Base-by-base conservation (phyloP, 495 filamentous ascomycete species). In the Talaromyces wortmannii region DNA sequence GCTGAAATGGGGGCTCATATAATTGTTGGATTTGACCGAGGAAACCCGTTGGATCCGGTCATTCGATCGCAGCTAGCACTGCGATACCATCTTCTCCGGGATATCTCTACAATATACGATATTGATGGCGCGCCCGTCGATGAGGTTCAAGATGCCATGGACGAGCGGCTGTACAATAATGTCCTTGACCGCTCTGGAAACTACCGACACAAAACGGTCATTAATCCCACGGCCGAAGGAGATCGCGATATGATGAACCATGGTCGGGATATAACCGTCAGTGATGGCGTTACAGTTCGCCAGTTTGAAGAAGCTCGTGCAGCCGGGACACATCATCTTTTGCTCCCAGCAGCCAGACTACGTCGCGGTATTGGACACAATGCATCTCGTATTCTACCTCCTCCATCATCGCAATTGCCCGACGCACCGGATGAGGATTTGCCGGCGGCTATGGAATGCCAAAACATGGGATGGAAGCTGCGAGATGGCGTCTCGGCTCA, bases 1-100 rank as follows among this genome's bases (percentile, higher is more conserved):
- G 94, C 89, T 47, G 94, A 99, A 64, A 89, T 96, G 80, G 94
- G 94, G 40, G 94, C 95, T 15, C 94, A 96, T 71, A 97, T 99
- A 49, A 89, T 99, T 58, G 96, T 94, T 31, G 94, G 94, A 2
- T 99, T 97, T 62, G 90, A 97, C 55, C 83, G 88, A 64, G 94
- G 94, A 2, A 99, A 99, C 65, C 94, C 94, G 13, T 68, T 99
- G 58, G 91, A 94, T 64, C 83, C 88, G 55, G 82, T 99, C 52
- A 84, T 97, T 60, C 84, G 94, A 53, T 91, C 90, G 18, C 94
- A 99, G 68, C 77, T 99, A 49, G 91, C 86, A 15, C 79, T 99
- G 31, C 84, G 83, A 23, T 95, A 96, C 67, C 90, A 96, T 63
- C 68, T 84, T 15, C 69, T 99, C 51, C 88, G 82, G 51, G 88